Base-by-base conservation (phyloP, 768 basidiomycete species). In the button mushroom (Agaricus bisporus) region DNA sequence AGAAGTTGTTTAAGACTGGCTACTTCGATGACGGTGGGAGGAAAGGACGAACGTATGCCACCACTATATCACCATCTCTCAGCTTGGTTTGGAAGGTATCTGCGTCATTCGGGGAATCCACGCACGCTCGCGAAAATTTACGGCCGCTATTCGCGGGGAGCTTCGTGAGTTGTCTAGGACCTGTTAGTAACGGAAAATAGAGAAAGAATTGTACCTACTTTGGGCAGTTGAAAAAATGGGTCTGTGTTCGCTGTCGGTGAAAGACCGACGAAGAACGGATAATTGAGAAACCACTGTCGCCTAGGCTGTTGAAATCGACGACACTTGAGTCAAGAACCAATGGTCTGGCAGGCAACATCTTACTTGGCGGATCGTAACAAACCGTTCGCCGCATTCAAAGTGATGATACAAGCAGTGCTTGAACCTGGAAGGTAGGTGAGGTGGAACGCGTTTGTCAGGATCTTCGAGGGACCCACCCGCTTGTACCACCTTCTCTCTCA, bases 341-440 rank as follows among this genome's bases (percentile, higher is more conserved):
- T 7, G 3, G 26, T 48, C 17, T 11, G 26, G 52, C 25, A 28
- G 58, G 53, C 44, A 49, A 44, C 46, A 22, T 71, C 80, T 59
- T 63, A 90, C 89, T 89, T 91, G 53, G 88, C 86, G 20, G 88
- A 81, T 47, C 86, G 85, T 53, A 92, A 72, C 41, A 85, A 57
- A 14, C 89, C 89, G 2, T 85, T 86, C 15, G 85, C 79, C 8
- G 86, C 77, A 62, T 91, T 91, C 51, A 92, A 65, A 49, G 79
- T 88, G 36, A 90, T 63, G 22, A 92, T 67, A 61, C 87, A 89
- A 32, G 88, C 89, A 0, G 91, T 93, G 64, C 91, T 92, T 10
- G 91, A 91, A 51, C 90, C 90, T 92, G 46, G 20, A 58, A 25
- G 26, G n/a, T 15, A 43, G 45, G 41, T 42, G 17, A 55, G 38